Evolutionary conservation across 441 rosid genomes (phyloP), one percentile per base, ranked within the genome.

Genomic region (Manihot esculenta): DNA sequence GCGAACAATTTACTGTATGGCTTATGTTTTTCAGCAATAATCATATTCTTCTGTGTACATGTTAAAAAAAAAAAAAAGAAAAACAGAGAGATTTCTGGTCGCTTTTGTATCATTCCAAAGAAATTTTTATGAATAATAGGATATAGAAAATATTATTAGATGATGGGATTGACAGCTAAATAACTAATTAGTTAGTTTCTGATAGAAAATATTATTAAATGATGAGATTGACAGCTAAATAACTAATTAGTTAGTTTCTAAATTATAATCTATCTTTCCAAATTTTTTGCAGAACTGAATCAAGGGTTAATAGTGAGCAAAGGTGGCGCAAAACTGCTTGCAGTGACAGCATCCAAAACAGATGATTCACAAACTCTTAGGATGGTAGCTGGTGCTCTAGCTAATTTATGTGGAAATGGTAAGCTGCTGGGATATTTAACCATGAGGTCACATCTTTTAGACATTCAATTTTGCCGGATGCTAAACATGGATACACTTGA

Each of bases 381-480:
- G 82, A 94, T 94, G 97, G 95, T 92, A 72, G 95, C 97, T 60
- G 99, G 97, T 74, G 97, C 93, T 60, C 86, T 92, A 53, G 97
- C 97, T 65, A 94, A 90, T 79, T 80, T 94, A 73, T 94, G 97
- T 20, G 97, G 97, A 71, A 94, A 94, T 74, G 99, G 99, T 94
- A 73, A 77, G 89, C 66, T 45, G 57, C 47, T 3, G 65, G 57
- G 38, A 13, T 54, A 27, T 53, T 57, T 41, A 23, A 10, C 48
- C 64, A 13, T 8, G 18, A 12, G 14, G 26, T 66, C 24, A 15
- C 47, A 50, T 70, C n/a, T 23, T 50, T 20, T 48, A 7, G 12
- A 51, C 13, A 5, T 26, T 50, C 20, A 53, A 15, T 21, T 27
- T 47, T 30, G 23, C 17, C 67, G 45, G n/a, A n/a, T 51, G 15